Percentiles rank a stretch among this genome's conserved stretches.
Conservation (phyloP, 441 rosid genomes). For the Sinapis alba region DNA sequence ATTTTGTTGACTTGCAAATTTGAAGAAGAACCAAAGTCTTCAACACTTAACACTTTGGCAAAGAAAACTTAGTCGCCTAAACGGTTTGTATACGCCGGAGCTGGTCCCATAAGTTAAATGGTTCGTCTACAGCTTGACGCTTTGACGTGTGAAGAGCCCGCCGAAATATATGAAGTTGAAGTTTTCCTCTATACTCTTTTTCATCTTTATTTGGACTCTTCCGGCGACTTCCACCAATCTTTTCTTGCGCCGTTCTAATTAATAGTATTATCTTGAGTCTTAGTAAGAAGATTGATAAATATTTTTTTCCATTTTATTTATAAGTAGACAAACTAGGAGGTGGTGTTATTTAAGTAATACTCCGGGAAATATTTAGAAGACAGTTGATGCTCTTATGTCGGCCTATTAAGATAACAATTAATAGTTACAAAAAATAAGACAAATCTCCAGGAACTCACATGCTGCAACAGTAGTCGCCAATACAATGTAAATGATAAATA, state of each 20-base stretch:
- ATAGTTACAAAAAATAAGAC: conserved; percentile 4
- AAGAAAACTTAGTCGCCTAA: conserved; percentile 5
- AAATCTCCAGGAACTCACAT: conserved; percentile 37
- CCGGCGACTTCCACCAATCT: conserved; percentile 1
- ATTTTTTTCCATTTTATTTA: not conserved
- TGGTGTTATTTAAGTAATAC: conserved; percentile 25
- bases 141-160: conserved; percentile 21
- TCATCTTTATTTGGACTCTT: conserved; percentile 23
- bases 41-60: not conserved
- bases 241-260: not conserved
- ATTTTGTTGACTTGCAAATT: not conserved
- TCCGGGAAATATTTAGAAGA: conserved; percentile 24
- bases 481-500: conserved; percentile 32
- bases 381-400: conserved; percentile 39
- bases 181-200: not conserved
- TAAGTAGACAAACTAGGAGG: conserved; percentile 29
- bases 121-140: conserved; percentile 22
- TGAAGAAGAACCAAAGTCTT: conserved; percentile 5
- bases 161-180: conserved; percentile 13
- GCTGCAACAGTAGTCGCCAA: conserved; percentile 36
- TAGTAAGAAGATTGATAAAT: conserved; percentile 9
- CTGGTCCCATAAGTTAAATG: conserved; percentile 20
- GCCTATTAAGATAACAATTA: conserved; percentile 29
- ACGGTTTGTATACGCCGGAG: not conserved
- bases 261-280: conserved; percentile 6